Percentiles rank a stretch among this genome's conserved stretches.
These are phyloP conservation scores for Hanseniaspora lachancei DNA, from an alignment of 805 yeast genomes.

Conservation along the genomic window DNA sequence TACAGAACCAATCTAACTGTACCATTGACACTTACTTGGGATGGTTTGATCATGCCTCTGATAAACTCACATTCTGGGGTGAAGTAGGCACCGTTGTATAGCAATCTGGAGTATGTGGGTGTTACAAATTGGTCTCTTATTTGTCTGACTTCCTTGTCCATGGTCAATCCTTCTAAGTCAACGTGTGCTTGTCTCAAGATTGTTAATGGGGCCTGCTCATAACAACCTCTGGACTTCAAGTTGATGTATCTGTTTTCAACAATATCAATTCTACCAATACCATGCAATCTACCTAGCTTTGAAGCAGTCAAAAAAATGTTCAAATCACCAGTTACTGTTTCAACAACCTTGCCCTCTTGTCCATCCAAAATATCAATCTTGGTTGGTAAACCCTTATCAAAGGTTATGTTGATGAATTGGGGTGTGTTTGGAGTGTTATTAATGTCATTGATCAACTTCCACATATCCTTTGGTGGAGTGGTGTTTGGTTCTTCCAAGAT, in stretches of 20 bases:
- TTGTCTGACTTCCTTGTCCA: constrained; percentile 95
- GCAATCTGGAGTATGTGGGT: constrained; percentile 72
- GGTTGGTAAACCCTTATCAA: constrained; percentile 75
- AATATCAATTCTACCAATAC: constrained; percentile 98
- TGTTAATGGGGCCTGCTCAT: constrained; percentile 98
- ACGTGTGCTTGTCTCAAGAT: constrained; percentile 85
- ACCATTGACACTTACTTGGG: constrained; percentile 92
- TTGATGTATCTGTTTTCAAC: constrained; percentile 99
- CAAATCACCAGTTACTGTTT: constrained; percentile 68
- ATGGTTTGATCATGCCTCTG: constrained; percentile 85
- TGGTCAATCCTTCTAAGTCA: constrained; percentile 90
- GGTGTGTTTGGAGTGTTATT: constrained; percentile 87
- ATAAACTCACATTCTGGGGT: constrained; percentile 96
- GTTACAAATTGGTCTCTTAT: constrained; percentile 94
- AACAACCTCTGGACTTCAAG: constrained; percentile 97
- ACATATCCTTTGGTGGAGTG: constrained; percentile 99
- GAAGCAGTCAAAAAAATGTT: constrained; percentile 88
- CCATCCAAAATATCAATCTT: constrained; percentile 51
- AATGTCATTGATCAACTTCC: constrained; percentile 97
- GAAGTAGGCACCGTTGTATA: constrained; percentile 96
- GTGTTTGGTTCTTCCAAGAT: constrained; percentile 96
- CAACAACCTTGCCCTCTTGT: constrained; percentile 32
- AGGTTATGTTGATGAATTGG: constrained; percentile 72
- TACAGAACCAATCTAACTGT: constrained; percentile 84
- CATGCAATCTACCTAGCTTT: constrained; percentile 94